Percentiles rank a stretch among this genome's conserved stretches.
Conservation (phyloP, 805 yeast species). For the Myxozyma neotropica region DNA sequence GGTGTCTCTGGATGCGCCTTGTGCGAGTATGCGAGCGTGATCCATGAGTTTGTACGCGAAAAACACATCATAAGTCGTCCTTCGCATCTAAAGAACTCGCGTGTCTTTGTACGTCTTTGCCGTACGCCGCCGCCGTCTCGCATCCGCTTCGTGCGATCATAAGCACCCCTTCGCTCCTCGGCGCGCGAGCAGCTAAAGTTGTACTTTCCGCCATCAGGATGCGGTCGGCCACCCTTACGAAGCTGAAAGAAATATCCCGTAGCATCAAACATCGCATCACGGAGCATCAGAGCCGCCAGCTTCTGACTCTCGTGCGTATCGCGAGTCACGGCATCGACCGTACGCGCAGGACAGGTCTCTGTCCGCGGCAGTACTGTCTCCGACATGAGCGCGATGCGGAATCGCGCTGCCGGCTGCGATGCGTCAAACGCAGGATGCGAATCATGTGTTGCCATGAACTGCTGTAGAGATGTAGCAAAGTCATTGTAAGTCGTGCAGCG, state of each 20-base stretch:
- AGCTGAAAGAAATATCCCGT: conserved; percentile 32
- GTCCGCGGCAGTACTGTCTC: conserved; percentile 27
- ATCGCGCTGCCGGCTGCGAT: conserved; percentile 16
- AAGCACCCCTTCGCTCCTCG: conserved; percentile 32
- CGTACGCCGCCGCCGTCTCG: conserved; percentile 33
- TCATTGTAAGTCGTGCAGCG: conserved; percentile 25
- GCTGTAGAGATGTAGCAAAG: conserved; percentile 6
- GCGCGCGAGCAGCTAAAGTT: conserved; percentile 33
- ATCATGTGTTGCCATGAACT: conserved; percentile 27
- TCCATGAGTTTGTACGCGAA: conserved; percentile 30
- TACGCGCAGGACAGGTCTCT: conserved; percentile 28
- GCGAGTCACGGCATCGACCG: conserved; percentile 32
- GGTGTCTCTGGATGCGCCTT: conserved; percentile 30
- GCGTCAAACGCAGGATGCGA: conserved; percentile 28
- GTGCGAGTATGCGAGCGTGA: conserved; percentile 29
- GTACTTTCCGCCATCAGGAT: conserved; percentile 34
- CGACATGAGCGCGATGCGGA: conserved; percentile 23
- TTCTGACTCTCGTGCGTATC: conserved; percentile 32
- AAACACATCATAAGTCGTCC: conserved; percentile 30
- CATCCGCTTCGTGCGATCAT: conserved; percentile 33
- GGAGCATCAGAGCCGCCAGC: conserved; percentile 29
- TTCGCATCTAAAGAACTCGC: conserved; percentile 31
- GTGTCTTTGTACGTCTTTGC: conserved; percentile 30
- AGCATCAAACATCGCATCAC: conserved; percentile 30
- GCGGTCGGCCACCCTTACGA: conserved; percentile 32